Conservation (phyloP, 2,329 filamentous ascomycete genomes). For the Proliferodiscus dingleyae region DNA sequence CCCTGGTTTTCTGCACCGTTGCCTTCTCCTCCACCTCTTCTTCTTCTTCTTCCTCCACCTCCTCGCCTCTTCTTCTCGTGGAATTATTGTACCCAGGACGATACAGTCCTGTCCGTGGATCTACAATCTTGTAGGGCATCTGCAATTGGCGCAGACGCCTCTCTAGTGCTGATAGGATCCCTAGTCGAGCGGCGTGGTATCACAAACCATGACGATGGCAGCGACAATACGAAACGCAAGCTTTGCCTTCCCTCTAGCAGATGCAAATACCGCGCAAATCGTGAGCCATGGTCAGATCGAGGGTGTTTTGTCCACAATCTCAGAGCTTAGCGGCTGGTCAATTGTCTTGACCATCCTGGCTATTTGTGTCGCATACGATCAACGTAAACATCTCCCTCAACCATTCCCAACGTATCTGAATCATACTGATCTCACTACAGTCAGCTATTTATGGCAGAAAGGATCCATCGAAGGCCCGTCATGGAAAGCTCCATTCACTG, state of each 20-base stretch:
- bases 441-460: conserved; percentile 70
- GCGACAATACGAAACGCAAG: conserved; percentile 24
- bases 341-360: conserved; percentile 66
- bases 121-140: background rate
- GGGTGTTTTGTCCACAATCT: conserved; percentile 19
- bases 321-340: conserved; percentile 50
- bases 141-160: background rate
- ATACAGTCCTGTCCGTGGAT: background rate
- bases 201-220: too few species aligned
- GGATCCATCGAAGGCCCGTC: conserved; percentile 69
- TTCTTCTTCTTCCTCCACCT: too few species aligned
- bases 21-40: background rate
- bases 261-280: conserved; percentile 26
- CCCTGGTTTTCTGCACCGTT: too few species aligned
- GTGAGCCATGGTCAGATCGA: conserved; percentile 24
- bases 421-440: conserved; percentile 39
- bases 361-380: conserved; percentile 76
- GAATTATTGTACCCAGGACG: background rate
- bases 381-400: conserved; percentile 57
- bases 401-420: background rate
- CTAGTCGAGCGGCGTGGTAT: conserved; percentile 8
- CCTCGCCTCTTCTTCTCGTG: background rate
- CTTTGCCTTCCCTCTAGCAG: conserved; percentile 30
- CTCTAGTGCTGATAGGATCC: conserved; percentile 12
- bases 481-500: conserved; percentile 81